Percentiles rank a stretch among this genome's conserved stretches.
phyloP scores from a whole-genome alignment of 1,284 basidiomycete genomes.

The Butyriboletus appendiculatus region DNA sequence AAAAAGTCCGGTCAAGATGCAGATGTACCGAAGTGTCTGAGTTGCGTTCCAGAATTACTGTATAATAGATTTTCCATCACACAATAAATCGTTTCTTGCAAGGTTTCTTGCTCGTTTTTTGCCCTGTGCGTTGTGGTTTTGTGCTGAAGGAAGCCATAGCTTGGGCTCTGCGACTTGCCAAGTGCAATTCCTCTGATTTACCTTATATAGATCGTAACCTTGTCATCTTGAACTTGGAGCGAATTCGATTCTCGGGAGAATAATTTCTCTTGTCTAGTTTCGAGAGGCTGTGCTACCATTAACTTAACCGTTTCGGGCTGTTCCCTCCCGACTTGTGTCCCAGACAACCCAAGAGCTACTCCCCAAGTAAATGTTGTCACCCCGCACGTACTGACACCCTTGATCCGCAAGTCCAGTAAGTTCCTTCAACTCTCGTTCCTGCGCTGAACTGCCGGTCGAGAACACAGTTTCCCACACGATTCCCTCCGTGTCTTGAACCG shows the following conservation, averaged over 20 bases:
- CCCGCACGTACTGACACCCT: not conserved
- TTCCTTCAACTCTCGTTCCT: slow-evolving; percentile 18
- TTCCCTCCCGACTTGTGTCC: slow-evolving; percentile 12
- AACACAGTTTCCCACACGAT: slow-evolving; percentile 14
- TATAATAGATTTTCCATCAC: slow-evolving; percentile 10
- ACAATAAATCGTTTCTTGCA: not conserved
- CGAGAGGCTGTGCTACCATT: not conserved
- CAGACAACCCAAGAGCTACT: slow-evolving; percentile 21
- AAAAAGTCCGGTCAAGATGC: not conserved
- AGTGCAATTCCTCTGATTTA: not conserved
- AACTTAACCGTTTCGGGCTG: not conserved
- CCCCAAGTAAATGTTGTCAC: slow-evolving; percentile 9
- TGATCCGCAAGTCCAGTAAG: slow-evolving; percentile 11
- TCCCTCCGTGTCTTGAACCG: not conserved
- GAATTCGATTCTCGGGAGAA: not conserved
- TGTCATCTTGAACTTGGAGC: not conserved
- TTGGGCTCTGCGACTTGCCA: not conserved
- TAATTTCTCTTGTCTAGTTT: not conserved
- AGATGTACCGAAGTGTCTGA: slow-evolving; percentile 14
- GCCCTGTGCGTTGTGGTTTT: not conserved
- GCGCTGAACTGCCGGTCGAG: slow-evolving; percentile 14
- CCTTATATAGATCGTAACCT: not conserved
- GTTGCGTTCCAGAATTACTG: slow-evolving; percentile 4
- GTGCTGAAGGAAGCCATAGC: not conserved
- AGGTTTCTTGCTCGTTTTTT: not conserved